Evolutionary conservation across 1,284 basidiomycete species (phyloP).

Genomic region (Melampsora occidentalis): DNA sequence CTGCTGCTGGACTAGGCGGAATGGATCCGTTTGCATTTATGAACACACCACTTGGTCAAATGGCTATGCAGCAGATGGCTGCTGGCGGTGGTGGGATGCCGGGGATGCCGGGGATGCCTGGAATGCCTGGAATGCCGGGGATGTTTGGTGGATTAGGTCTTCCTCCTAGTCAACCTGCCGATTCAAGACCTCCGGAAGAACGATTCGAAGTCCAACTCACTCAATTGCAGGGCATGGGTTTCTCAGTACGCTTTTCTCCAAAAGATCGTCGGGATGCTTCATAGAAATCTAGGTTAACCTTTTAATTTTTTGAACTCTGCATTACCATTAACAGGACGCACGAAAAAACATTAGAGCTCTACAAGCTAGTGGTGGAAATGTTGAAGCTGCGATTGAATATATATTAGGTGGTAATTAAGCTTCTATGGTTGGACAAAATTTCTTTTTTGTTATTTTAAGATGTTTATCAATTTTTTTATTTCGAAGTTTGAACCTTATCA

Average conservation of each 20-base stretch:
- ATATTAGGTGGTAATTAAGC: constrained; percentile 64
- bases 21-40: constrained; percentile 44
- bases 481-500: too few species aligned
- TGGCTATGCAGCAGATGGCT: constrained; percentile 47
- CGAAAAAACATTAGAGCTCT: constrained; percentile 83
- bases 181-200: constrained; percentile 76
- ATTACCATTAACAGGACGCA: constrained; percentile 60
- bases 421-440: too few species aligned
- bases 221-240: constrained; percentile 55
- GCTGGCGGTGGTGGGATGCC: constrained; percentile 45
- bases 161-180: constrained; percentile 59
- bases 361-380: constrained; percentile 80
- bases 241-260: constrained; percentile 46
- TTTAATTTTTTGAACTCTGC: constrained; percentile 12
- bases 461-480: too few species aligned
- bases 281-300: constrained; percentile 44
- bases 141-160: constrained; percentile 50
- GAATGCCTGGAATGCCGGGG: constrained; percentile 30
- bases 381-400: constrained; percentile 84
- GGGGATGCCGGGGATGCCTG: too few species aligned
- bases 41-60: constrained; percentile 44
- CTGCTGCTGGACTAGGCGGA: constrained; percentile 46
- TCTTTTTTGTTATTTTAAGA: too few species aligned
- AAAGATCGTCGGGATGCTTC: not conserved
- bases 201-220: constrained; percentile 75